These are phyloP conservation scores for Diaporthe sp. DNA, from an alignment of 2,329 filamentous ascomycete species.

Conservation along the genomic window DNA sequence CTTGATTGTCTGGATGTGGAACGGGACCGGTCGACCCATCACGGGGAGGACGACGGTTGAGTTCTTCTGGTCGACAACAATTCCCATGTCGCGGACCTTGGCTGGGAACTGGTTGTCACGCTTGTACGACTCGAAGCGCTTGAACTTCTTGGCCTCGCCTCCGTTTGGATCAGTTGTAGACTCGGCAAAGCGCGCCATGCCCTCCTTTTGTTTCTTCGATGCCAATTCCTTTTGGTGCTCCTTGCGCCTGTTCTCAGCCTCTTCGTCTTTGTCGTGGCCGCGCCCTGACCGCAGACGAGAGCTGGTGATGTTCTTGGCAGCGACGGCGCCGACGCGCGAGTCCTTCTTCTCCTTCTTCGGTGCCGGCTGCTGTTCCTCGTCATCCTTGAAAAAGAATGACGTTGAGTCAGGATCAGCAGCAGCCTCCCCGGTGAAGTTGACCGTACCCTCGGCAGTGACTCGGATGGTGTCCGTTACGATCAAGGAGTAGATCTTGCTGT, in stretches of 20 bases:
- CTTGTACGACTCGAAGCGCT: slow-evolving; percentile 99
- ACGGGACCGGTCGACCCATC: slow-evolving; percentile 96
- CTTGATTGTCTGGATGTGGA: slow-evolving; percentile 98
- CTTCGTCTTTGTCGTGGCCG: slow-evolving; percentile 84
- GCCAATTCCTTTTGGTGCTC: slow-evolving; percentile 94
- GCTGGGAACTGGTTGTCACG: slow-evolving; percentile 92
- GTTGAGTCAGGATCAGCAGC: slow-evolving; percentile 92
- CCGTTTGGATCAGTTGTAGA: slow-evolving; percentile 89
- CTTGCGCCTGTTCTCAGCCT: slow-evolving; percentile 86
- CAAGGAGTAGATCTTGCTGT: slow-evolving; percentile 89
- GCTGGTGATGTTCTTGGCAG: slow-evolving; percentile 95
- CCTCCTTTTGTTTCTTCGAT: slow-evolving; percentile 89
- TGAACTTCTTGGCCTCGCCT: slow-evolving; percentile 97
- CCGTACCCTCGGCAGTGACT: slow-evolving; percentile 78
- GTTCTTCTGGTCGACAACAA: slow-evolving; percentile 92
- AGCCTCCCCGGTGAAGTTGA: slow-evolving; percentile 94
- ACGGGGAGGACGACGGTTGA: slow-evolving; percentile 93
- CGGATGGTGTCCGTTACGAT: slow-evolving; percentile 94
- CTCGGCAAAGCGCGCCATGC: slow-evolving; percentile 87
- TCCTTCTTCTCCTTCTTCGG: slow-evolving; percentile 95
- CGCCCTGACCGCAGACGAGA: slow-evolving; percentile 93
- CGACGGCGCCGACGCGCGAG: slow-evolving; percentile 85
- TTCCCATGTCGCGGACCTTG: slow-evolving; percentile 86
- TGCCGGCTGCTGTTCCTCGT: slow-evolving; percentile 86
- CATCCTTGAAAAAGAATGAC: slow-evolving; percentile 99